A percentile compares a stretch with the other conserved stretches of the same genome.
Evolutionary conservation across 371 early-diverging fungal species (phyloP).

Genomic region (Mucor lusitanicus): DNA sequence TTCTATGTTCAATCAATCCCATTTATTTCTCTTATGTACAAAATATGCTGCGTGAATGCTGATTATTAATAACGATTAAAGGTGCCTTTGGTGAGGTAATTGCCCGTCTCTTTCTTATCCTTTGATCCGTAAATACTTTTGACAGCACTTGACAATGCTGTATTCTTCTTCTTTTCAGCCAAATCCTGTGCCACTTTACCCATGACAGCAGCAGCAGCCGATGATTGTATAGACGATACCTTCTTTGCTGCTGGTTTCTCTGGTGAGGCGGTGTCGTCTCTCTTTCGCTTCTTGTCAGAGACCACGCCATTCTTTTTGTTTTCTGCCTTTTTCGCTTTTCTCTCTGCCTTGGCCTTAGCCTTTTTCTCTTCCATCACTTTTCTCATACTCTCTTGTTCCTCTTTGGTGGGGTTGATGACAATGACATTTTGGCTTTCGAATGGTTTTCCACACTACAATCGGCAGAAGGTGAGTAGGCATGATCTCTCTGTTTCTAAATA

Average conservation of each 20-base stretch:
- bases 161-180: constrained; percentile 43
- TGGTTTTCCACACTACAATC: constrained; percentile 66
- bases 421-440: constrained; percentile 65
- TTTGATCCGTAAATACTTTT: constrained; percentile 53
- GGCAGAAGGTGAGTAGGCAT: background rate
- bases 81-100: constrained; percentile 70
- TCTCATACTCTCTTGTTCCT: constrained; percentile 61
- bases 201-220: constrained; percentile 54
- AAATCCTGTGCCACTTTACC: constrained; percentile 60
- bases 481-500: background rate
- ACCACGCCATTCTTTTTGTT: constrained; percentile 21
- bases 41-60: background rate
- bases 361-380: constrained; percentile 58
- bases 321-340: constrained; percentile 51
- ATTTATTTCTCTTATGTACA: background rate
- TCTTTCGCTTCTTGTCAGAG: constrained; percentile 29
- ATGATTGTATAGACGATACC: constrained; percentile 24
- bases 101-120: constrained; percentile 52
- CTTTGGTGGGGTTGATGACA: constrained; percentile 75
- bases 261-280: constrained; percentile 8
- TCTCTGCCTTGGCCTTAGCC: constrained; percentile 60
- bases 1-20: constrained; percentile 42
- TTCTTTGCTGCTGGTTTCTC: constrained; percentile 18
- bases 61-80: constrained; percentile 58
- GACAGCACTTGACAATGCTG: constrained; percentile 51